Percentiles rank a stretch among this genome's conserved stretches.
Evolutionary conservation across 306 rosid genomes (phyloP).

Genomic region (Cajanus cajan): DNA sequence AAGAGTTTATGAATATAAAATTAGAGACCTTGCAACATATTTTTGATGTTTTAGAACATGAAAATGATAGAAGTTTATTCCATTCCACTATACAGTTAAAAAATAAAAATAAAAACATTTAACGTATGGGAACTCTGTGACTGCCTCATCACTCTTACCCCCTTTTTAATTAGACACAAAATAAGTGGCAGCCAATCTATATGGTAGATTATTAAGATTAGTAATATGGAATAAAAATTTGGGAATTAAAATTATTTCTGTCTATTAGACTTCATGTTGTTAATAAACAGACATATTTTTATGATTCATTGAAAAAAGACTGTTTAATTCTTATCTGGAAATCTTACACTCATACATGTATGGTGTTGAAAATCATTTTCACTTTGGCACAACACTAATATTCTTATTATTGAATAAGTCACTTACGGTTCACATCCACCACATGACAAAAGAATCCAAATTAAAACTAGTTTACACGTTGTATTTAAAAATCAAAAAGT

Average conservation of each 20-base stretch:
- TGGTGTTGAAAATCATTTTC: neutral
- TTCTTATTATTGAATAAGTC: neutral
- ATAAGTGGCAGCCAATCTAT: neutral
- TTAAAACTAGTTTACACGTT: neutral
- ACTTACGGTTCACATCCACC: conserved; percentile 15
- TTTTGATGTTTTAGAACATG: neutral
- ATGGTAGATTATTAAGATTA: neutral
- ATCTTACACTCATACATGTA: neutral
- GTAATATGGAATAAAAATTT: neutral
- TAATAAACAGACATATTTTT: neutral
- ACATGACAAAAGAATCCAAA: conserved; percentile 15
- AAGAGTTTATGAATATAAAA: neutral
- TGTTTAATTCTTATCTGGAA: neutral
- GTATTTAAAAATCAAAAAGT: neutral
- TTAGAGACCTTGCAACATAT: neutral
- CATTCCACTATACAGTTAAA: neutral
- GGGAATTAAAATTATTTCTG: neutral
- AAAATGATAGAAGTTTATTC: neutral
- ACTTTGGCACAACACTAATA: neutral
- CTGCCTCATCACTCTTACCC: neutral
- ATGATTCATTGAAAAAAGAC: conserved; percentile 1
- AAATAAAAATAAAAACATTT: neutral
- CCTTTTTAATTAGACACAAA: neutral
- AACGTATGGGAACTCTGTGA: neutral
- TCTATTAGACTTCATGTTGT: neutral